Evolutionary conservation across 345 rosid genomes (phyloP), one percentile per base, ranked within the genome.

Genomic region (Atalantia buxifolia): DNA sequence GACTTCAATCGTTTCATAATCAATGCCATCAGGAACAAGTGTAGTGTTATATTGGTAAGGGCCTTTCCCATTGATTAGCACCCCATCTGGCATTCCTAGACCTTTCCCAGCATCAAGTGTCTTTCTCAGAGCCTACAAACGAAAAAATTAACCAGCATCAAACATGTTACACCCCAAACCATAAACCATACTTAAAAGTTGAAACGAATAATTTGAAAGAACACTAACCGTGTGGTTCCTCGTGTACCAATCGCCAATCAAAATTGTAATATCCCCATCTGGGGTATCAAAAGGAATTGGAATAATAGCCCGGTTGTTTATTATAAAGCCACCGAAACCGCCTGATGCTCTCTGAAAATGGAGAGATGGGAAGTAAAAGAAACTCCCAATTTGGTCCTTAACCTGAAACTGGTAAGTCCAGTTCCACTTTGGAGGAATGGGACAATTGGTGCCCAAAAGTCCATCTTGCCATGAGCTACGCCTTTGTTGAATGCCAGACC

Each of bases 321-420:
- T 86, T 50, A 97, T 71, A 77, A 97, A 89, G 72, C 97, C 82
- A 2, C 99, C 99, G 74, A 83, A 97, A 64, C 99, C 99, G 81
- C 99, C 98, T 12, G 98, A 79, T 24, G 99, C 97, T 87, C 89
- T 92, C 80, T 97, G 99, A 88, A 94, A 90, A 86, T 97, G 77
- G n/a, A 90, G 92, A 71, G 99, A 90, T 63, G 99, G 99, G 87
- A 97, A 97, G 88, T 97, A 97, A 82, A 89, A 94, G 98, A 92
- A 94, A 83, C 99, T 97, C 71, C 99, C 99, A 79, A 97, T 79
- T 80, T 97, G 99, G 79, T 97, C 99, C 83, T 97, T 97, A 14
- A 97, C 99, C 83, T 97, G 99, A 82, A 97, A 97, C 88, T 97
- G 91, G 85, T 97, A 97, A 81, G 98, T 97, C 98, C 98, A 97